Base-by-base conservation (phyloP, 768 basidiomycete species). In the Boletellus emodensis region DNA sequence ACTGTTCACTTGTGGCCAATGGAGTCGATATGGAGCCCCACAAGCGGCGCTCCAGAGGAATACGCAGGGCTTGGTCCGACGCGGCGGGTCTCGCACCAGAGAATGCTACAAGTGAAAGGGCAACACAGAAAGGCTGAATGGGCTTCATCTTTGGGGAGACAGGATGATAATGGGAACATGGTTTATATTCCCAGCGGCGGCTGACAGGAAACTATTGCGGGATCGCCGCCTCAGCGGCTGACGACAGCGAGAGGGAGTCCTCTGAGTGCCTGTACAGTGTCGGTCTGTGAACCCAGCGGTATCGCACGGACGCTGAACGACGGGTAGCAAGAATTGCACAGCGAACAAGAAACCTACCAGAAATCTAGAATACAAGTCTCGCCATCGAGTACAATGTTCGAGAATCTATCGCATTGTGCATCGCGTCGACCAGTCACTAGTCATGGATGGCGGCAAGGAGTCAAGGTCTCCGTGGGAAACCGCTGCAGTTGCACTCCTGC, bases 111-210 rank as follows among this genome's bases (percentile, higher is more conserved):
- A 56, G 32, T 30, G 51, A 48, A 9, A 52, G 18, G 38, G 52
- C 2, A 28, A 39, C n/a, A 39, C 26, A 50, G 44, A 56, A 35
- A 44, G 4, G 28, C 4, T 26, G 24, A 26, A 37, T 14, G 15
- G 22, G 22, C 38, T 41, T 51, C 57, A 61, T 61, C 26, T 42
- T 38, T 37, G 11, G n/a, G 15, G 26, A 22, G 14, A 12, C 46
- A 42, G 15, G n/a, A 17, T 13, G 48, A 28, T 36, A 24, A 13
- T 2, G 40, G 40, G 30, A 26, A 15, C 13, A 14, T 17, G 34
- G 38, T 36, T 49, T 51, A 59, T 56, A 49, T 61, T 37, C 24
- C 26, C 33, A 35, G 22, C 6, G 20, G 24, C 33, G 60, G 59
- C 59, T 61, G 52, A 61, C 55, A 40, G 8, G 48, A 33, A 35